Conservation (phyloP, 1,284 basidiomycete species). For the Ustilago sp. region DNA sequence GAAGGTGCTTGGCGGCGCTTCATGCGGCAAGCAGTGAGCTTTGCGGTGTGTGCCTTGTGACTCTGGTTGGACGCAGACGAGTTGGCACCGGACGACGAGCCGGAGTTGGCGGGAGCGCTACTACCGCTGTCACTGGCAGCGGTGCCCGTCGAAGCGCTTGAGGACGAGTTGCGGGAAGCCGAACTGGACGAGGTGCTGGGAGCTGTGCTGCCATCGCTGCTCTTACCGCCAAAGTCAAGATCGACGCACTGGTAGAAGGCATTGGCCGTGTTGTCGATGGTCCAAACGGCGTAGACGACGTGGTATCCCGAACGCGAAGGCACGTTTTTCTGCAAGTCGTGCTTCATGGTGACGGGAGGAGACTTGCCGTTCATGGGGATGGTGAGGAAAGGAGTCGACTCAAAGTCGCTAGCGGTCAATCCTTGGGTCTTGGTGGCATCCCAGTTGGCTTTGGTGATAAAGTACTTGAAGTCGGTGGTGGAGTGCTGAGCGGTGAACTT, state of each 20-base stretch:
- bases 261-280: constrained; percentile 46
- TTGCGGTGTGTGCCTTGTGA: constrained; percentile 18
- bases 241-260: constrained; percentile 55
- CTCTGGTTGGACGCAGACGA: background rate
- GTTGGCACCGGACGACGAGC: constrained; percentile 3
- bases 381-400: constrained; percentile 38
- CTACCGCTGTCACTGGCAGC: background rate
- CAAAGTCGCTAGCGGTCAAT: constrained; percentile 34
- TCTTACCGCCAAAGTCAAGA: constrained; percentile 44
- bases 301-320: constrained; percentile 41
- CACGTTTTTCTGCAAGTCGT: constrained; percentile 32
- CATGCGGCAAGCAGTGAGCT: constrained; percentile 19
- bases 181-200: constrained; percentile 3
- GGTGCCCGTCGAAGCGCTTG: constrained; percentile 4
- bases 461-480: constrained; percentile 56
- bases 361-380: constrained; percentile 41
- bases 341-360: constrained; percentile 22
- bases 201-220: background rate
- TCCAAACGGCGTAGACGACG: constrained; percentile 52
- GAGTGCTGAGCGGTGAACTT: constrained; percentile 51
- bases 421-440: constrained; percentile 20
- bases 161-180: constrained; percentile 5
- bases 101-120: background rate
- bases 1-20: constrained; percentile 28
- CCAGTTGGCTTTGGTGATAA: constrained; percentile 44